A percentile compares a stretch with the other conserved stretches of the same genome.
Conservation (phyloP, 2,329 filamentous ascomycete genomes). For the Hypoxylon sp. region DNA sequence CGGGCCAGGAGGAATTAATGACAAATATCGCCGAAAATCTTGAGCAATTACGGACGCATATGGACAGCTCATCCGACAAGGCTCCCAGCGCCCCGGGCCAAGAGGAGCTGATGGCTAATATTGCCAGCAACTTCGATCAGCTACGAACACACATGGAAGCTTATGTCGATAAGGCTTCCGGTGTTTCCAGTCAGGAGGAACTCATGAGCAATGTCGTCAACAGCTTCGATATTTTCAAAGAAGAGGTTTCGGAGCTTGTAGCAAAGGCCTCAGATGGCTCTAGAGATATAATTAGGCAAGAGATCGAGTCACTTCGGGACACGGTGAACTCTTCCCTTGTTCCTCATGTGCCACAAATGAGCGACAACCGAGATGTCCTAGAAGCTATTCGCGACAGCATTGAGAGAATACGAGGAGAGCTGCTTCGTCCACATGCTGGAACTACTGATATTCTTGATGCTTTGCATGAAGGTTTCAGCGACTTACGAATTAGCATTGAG, state of each 20-base stretch:
- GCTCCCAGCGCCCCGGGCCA: slow-evolving; percentile 78
- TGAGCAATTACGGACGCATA: slow-evolving; percentile 81
- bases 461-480: slow-evolving; percentile 87
- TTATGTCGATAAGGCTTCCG: slow-evolving; percentile 81
- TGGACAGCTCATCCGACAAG: slow-evolving; percentile 84
- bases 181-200: slow-evolving; percentile 80
- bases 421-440: slow-evolving; percentile 76
- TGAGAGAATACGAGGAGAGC: slow-evolving; percentile 80
- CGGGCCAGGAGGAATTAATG: slow-evolving; percentile 83
- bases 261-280: slow-evolving; percentile 64
- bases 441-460: slow-evolving; percentile 92
- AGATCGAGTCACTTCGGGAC: slow-evolving; percentile 86
- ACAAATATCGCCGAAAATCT: slow-evolving; percentile 76
- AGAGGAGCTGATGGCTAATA: slow-evolving; percentile 81
- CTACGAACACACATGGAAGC: slow-evolving; percentile 84
- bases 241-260: slow-evolving; percentile 77
- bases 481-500: slow-evolving; percentile 83
- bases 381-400: slow-evolving; percentile 80
- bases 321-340: slow-evolving; percentile 80
- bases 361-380: slow-evolving; percentile 75
- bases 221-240: slow-evolving; percentile 76
- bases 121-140: slow-evolving; percentile 75
- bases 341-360: slow-evolving; percentile 64
- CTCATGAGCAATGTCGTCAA: slow-evolving; percentile 78
- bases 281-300: slow-evolving; percentile 81